Evolutionary conservation across 192 early-diverging fungal genomes (phyloP), one percentile per base, ranked within the genome.

Genomic region (Coemansia sp.): DNA sequence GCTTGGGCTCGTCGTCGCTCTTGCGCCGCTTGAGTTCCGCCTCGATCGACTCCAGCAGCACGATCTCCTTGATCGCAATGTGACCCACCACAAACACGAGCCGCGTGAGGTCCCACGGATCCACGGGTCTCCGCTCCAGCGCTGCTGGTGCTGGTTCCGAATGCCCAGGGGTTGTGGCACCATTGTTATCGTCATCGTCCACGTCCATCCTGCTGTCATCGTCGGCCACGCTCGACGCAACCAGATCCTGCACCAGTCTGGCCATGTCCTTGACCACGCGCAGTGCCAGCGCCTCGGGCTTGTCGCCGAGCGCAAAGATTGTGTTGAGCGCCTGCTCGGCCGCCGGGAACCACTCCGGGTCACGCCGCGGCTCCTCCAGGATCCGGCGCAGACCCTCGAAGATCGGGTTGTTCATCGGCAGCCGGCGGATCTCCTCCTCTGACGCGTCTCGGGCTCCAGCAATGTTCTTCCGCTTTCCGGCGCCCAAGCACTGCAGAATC

Each of bases 241-340:
- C 54, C 48, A 78, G 63, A 21, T 67, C 78, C 63, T 96, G 92
- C 22, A 97, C 87, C 6, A 84, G 72, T 32, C 63, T 77, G 12
- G 95, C 84, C 63, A 91, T 81, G 21, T 64, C 59, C 58, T 89
- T 88, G 57, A 99, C 88, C 36, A 99, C 85, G 3, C 91, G 88
- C 0, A 83, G 90, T 62, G 87, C 94, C 39, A 97, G 66, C 12
- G 80, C 67, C 63, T 97, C 95, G 9, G 98, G 98, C 65, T 97
- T 93, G 43, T 98, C 95, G 22, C 91, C 87, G 43, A 99, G 81
- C 2, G 88, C 63, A 68, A 95, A 97, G 18, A 99, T 93, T 6
- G 95, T 88, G 69, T 98, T 98, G 37, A 99, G 82, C 6, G 92
- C 96, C 68, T 99, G 95, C 73, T 99, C 94, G 2, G 93, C 90